A percentile compares a stretch with the other conserved stretches of the same genome.
Conservation (phyloP, 177 flowering plant genomes). For the Vitis hybrid region DNA sequence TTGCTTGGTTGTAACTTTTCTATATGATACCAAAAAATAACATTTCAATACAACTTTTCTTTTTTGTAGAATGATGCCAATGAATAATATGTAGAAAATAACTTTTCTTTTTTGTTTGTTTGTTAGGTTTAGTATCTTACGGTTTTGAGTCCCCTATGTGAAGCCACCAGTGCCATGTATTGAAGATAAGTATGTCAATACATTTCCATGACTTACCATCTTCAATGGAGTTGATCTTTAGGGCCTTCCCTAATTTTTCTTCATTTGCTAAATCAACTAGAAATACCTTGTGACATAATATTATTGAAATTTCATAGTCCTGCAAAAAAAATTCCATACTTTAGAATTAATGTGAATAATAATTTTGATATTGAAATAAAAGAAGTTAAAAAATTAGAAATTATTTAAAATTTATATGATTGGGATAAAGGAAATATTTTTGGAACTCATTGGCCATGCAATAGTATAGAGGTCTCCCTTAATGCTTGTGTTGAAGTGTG, state of each 20-base stretch:
- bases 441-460: slow-evolving; percentile 19
- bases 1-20: too few relatives aligned
- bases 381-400: too few relatives aligned
- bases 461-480: slow-evolving; percentile 18
- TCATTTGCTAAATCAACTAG: slow-evolving; percentile 26
- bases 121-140: slow-evolving; percentile 9
- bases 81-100: too few relatives aligned
- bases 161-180: slow-evolving; percentile 45
- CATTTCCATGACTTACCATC: slow-evolving; percentile 21
- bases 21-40: too few relatives aligned
- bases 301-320: slow-evolving; percentile 24
- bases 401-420: too few relatives aligned
- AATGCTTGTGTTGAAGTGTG: slow-evolving; percentile 9
- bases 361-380: too few relatives aligned
- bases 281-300: slow-evolving; percentile 16
- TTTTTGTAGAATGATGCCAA: too few relatives aligned
- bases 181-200: slow-evolving; percentile 28
- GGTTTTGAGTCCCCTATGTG: slow-evolving; percentile 26
- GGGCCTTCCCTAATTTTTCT: slow-evolving; percentile 19
- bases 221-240: slow-evolving; percentile 32
- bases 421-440: too few relatives aligned
- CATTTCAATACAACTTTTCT: too few relatives aligned
- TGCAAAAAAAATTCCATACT: neutral
- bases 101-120: too few relatives aligned
- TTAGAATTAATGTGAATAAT: too few relatives aligned